Evolutionary conservation across 139 green algal species (phyloP).

Genomic region (Asterochloris erici): DNA sequence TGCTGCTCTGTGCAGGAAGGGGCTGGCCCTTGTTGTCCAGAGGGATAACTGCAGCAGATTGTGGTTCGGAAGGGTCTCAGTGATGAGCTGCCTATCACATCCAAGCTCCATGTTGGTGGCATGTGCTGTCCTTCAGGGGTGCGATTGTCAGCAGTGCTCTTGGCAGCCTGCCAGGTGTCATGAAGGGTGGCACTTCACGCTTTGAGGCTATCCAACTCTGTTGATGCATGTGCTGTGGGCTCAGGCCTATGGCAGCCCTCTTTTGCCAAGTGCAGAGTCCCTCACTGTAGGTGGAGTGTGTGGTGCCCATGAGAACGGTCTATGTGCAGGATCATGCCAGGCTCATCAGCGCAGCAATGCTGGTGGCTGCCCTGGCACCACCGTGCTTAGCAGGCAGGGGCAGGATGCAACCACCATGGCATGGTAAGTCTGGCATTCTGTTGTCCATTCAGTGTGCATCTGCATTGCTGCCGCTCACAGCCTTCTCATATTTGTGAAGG

Average conservation of each 20-base stretch:
- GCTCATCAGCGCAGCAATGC: conserved; percentile 5
- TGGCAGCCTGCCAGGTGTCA: neutral
- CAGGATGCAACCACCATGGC: conserved; percentile 3
- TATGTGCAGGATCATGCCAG: conserved; percentile 5
- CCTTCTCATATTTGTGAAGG: neutral
- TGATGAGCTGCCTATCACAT: conserved; percentile 1
- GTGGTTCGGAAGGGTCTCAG: neutral
- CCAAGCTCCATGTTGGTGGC: conserved; percentile 4
- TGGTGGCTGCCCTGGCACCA: conserved; percentile 2
- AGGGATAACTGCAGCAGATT: neutral
- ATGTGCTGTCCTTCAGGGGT: conserved; percentile 7
- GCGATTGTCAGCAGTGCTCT: conserved; percentile 3
- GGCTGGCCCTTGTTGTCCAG: neutral
- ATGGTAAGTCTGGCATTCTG: conserved; percentile 3
- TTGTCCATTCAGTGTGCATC: neutral
- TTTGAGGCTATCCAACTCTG: neutral
- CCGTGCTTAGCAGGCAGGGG: neutral
- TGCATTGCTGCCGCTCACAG: neutral
- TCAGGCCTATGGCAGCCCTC: neutral
- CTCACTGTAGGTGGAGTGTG: conserved; percentile 2
- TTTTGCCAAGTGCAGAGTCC: neutral
- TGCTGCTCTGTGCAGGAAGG: neutral
- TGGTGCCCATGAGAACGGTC: neutral
- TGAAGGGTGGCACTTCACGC: neutral
- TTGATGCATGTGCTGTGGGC: neutral